phyloP scores from a whole-genome alignment of 2,329 filamentous ascomycete genomes.

The Chaetomium strumarium region DNA sequence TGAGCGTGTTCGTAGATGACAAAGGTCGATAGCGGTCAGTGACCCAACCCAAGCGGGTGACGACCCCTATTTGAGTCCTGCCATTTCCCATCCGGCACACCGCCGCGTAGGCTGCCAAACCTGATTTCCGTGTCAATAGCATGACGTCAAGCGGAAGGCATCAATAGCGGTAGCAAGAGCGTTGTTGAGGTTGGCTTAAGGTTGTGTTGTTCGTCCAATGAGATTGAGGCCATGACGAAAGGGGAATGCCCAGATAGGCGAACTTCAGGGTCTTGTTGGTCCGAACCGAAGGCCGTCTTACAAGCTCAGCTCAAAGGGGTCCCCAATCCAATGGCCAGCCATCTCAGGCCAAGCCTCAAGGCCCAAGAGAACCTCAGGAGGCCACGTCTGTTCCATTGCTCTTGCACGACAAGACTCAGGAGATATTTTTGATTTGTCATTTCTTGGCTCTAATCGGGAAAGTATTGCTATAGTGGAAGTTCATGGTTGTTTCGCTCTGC shows the following conservation, averaged over 20 bases:
- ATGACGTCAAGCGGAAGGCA: slow-evolving; percentile 25
- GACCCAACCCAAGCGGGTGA: not conserved
- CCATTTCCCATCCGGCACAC: not conserved
- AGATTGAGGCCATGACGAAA: slow-evolving; percentile 11
- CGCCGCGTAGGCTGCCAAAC: slow-evolving; percentile 10
- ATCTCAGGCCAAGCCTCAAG: too few species aligned
- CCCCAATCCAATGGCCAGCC: too few species aligned
- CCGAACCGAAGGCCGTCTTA: not conserved
- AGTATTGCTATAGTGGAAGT: too few species aligned
- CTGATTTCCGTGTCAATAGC: slow-evolving; percentile 17
- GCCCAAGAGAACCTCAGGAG: too few species aligned
- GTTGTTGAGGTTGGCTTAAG: not conserved
- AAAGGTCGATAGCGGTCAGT: not conserved
- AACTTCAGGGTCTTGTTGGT: not conserved
- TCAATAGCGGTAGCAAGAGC: not conserved
- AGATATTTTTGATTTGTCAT: too few species aligned
- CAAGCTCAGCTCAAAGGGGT: too few species aligned
- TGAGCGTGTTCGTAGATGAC: not conserved
- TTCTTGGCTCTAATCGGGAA: too few species aligned
- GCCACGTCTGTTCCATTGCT: too few species aligned
- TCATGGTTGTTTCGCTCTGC: too few species aligned
- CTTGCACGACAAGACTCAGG: too few species aligned
- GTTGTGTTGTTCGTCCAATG: slow-evolving; percentile 20
- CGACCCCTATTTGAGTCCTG: slow-evolving; percentile 15
- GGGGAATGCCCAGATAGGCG: not conserved